Evolutionary conservation across 805 yeast species (phyloP).

Genomic region (Blastobotrys attinorum): DNA sequence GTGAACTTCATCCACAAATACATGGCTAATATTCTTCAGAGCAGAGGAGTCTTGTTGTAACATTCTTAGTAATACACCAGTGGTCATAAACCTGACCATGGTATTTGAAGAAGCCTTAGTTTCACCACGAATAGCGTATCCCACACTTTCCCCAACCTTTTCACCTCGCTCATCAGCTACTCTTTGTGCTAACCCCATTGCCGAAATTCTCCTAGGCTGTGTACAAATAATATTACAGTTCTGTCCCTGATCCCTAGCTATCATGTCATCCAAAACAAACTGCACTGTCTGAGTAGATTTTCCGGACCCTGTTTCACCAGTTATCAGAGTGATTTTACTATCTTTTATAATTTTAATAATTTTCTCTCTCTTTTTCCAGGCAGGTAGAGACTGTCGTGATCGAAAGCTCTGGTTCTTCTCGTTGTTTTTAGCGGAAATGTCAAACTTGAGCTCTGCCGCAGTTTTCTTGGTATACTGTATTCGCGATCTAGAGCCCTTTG

Average conservation of each 20-base stretch:
- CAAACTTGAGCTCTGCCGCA: constrained; percentile 29
- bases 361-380: constrained; percentile 61
- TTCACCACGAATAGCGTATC: constrained; percentile 87
- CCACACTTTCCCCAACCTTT: constrained; percentile 66
- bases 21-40: constrained; percentile 45
- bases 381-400: constrained; percentile 70
- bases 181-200: constrained; percentile 90
- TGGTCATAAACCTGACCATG: constrained; percentile 78
- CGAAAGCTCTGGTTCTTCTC: no score
- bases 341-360: constrained; percentile 48
- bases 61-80: constrained; percentile 86
- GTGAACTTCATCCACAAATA: constrained; percentile 93
- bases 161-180: constrained; percentile 75
- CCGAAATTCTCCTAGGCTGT: constrained; percentile 93
- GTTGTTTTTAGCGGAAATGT: constrained; percentile 35
- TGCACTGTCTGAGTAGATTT: constrained; percentile 94
- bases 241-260: constrained; percentile 32
- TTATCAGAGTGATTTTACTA: constrained; percentile 64
- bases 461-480: constrained; percentile 4
- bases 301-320: constrained; percentile 98
- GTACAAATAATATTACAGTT: constrained; percentile 69
- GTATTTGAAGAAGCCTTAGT: constrained; percentile 54
- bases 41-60: constrained; percentile 48
- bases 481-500: constrained; percentile 2
- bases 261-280: constrained; percentile 65